Base-by-base conservation (phyloP, 345 rosid genomes). In the Salix brachista region DNA sequence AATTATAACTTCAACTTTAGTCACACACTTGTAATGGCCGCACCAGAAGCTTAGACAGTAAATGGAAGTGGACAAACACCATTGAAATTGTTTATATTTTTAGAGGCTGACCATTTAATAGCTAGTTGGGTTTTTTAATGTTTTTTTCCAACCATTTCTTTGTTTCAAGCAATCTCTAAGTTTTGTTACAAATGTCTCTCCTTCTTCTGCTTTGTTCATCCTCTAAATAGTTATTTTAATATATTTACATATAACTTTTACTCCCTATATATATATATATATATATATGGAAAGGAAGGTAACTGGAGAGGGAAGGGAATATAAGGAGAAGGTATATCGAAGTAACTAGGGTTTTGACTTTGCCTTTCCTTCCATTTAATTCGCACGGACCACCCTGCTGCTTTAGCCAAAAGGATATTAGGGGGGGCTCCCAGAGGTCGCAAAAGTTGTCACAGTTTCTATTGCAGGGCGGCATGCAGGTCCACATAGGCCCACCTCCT, bases 391-490 rank as follows among this genome's bases (percentile, higher is more conserved):
- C 56, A 52, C 72, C 26, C 28, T 21, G 16, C 67, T 23, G 64
- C 71, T 58, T 44, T n/a, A 4, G 62, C 46, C 9, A 42, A 6
- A 68, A 37, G 52, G 73, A 10, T n/a, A 56, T 9, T 1, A 56
- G 23, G 62, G 26, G 26, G 26, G 62, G 30, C 12, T 6, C 3
- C 30, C 8, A 46, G 34, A 44, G 71, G 61, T n/a, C 1, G 50
- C 6, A 52, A 50, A 54, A 25, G 46, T 39, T 67, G 32, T 4
- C 56, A 42, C 16, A 37, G 72, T 52, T 65, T 30, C 25, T 21
- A 10, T 28, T 32, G 18, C 68, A 32, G 67, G 73, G 74, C 69
- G 61, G 67, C 79, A 69, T 69, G 74, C 79, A 42, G 36, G 74
- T 41, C 68, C 32, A 36, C 11, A 5, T 6, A 60, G 73, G 67